Evolutionary conservation across 768 basidiomycete genomes (phyloP).

Genomic region (Suillus variegatus): DNA sequence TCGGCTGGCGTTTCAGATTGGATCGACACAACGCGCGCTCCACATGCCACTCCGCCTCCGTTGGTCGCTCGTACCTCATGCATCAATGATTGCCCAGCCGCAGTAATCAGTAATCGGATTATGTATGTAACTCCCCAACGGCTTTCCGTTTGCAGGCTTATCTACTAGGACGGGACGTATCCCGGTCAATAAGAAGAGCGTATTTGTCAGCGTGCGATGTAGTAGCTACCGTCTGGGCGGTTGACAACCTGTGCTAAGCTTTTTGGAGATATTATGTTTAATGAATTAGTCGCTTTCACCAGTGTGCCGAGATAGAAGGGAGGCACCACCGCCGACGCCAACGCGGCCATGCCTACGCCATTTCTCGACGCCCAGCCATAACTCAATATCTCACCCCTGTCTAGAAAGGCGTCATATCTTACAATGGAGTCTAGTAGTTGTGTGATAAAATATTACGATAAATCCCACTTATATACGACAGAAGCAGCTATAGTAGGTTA

Average conservation of each 20-base stretch:
- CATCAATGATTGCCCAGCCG: background rate
- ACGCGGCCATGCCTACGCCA: background rate
- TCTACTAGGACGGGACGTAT: background rate
- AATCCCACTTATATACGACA: background rate
- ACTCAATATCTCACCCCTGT: background rate
- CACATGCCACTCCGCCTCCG: background rate
- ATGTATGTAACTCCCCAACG: background rate
- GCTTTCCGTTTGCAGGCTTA: background rate
- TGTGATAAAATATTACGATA: background rate
- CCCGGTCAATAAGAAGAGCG: background rate
- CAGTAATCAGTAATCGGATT: background rate
- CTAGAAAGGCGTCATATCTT: background rate
- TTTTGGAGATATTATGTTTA: background rate
- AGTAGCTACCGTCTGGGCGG: background rate
- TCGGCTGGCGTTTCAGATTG: background rate
- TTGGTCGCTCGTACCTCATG: background rate
- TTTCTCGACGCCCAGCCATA: background rate
- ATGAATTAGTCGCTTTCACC: background rate
- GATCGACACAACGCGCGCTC: background rate
- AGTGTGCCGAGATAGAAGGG: background rate
- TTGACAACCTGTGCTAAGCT: background rate
- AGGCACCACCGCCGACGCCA: background rate
- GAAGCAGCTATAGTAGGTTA: background rate
- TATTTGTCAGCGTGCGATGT: background rate
- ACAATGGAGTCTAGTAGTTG: background rate